phyloP scores from a whole-genome alignment of 768 basidiomycete genomes.

The Hericium coralloides region DNA sequence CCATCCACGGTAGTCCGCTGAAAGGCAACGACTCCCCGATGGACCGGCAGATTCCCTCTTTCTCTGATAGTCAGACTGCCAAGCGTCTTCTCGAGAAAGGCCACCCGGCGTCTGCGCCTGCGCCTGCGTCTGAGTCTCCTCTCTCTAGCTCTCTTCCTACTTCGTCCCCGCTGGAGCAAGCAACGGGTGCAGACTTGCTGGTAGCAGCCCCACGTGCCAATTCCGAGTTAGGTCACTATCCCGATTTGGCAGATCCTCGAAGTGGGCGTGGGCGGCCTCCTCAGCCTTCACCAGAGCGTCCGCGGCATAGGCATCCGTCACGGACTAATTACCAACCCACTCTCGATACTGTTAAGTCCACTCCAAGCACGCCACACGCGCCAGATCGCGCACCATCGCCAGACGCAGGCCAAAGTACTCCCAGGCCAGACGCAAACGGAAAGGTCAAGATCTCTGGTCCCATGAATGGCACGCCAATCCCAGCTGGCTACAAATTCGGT shows the following conservation, averaged over 20 bases:
- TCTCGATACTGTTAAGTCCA: conserved; percentile 38
- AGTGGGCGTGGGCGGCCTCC: conserved; percentile 26
- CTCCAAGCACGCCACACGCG: conserved; percentile 30
- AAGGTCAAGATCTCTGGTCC: conserved; percentile 89
- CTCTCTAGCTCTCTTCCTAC: conserved; percentile 54
- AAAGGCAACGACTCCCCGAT: conserved; percentile 43
- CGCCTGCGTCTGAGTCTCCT: conserved; percentile 45
- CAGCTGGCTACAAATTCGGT: conserved; percentile 86
- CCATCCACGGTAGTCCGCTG: conserved; percentile 20
- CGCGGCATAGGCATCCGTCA: conserved; percentile 43
- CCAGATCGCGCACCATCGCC: conserved; percentile 27
- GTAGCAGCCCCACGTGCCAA: conserved; percentile 48
- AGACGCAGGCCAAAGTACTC: conserved; percentile 39
- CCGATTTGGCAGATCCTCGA: conserved; percentile 45
- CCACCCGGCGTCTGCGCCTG: conserved; percentile 33
- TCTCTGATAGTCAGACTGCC: conserved; percentile 31
- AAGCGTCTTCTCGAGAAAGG: conserved; percentile 36
- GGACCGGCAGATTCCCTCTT: conserved; percentile 26
- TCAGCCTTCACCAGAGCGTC: conserved; percentile 45
- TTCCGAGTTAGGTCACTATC: conserved; percentile 77
- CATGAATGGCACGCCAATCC: conserved; percentile 76
- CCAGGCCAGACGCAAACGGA: conserved; percentile 39
- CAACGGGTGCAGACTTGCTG: conserved; percentile 15
- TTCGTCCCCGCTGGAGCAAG: conserved; percentile 32
- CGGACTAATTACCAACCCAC: conserved; percentile 62